A percentile compares a stretch with the other conserved stretches of the same genome.
These are phyloP conservation scores for Fusarium liriodendri DNA, from an alignment of 2,329 filamentous ascomycete species.

Conservation along the genomic window DNA sequence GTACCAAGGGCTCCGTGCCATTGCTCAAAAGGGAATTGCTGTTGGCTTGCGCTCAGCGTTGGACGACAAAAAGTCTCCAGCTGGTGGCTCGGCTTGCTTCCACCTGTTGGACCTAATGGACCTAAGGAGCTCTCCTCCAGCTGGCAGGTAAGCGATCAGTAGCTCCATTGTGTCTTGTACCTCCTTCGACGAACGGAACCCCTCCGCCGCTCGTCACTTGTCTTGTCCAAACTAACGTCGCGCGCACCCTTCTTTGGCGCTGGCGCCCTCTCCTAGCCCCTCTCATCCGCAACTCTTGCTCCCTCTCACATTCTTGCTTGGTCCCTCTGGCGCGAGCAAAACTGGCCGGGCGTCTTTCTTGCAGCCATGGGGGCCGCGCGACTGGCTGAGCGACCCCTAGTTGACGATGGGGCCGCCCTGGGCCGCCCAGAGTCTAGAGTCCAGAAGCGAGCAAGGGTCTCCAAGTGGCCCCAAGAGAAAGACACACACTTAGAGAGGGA, in stretches of 20 bases:
- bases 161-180: slow-evolving; percentile 10
- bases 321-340: slow-evolving; percentile 27
- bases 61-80: slow-evolving; percentile 9
- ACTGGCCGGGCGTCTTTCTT: slow-evolving; percentile 30
- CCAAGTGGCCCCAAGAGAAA: slow-evolving; percentile 1
- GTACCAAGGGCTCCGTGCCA: background rate
- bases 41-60: background rate
- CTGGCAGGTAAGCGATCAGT: slow-evolving; percentile 9
- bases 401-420: slow-evolving; percentile 28
- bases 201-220: slow-evolving; percentile 11
- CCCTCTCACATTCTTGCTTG: slow-evolving; percentile 24
- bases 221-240: slow-evolving; percentile 4
- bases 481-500: background rate
- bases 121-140: background rate
- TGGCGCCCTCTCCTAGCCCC: slow-evolving; percentile 12
- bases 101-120: background rate
- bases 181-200: slow-evolving; percentile 22
- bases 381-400: slow-evolving; percentile 26
- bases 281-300: slow-evolving; percentile 7
- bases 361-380: slow-evolving; percentile 22
- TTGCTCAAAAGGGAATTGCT: slow-evolving; percentile 9
- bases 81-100: background rate
- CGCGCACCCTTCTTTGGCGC: slow-evolving; percentile 12
- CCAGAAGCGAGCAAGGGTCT: slow-evolving; percentile 23
- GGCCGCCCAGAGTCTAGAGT: slow-evolving; percentile 30